These are phyloP conservation scores for Euphorbia schlechtendalii DNA, from an alignment of 441 rosid species.

Conservation along the genomic window DNA sequence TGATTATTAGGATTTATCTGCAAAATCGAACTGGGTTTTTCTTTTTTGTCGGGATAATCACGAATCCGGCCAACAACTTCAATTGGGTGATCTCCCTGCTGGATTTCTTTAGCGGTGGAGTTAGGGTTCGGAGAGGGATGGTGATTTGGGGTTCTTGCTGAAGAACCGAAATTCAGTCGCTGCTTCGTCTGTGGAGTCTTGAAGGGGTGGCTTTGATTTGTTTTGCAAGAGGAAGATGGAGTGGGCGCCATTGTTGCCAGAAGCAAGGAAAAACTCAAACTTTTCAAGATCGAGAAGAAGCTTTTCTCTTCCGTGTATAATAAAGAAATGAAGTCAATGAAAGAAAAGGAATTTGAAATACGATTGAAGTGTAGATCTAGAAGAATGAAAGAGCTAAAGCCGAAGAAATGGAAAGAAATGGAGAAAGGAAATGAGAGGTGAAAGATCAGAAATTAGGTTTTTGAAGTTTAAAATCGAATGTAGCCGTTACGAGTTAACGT, in stretches of 20 bases:
- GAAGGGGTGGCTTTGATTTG: constrained; percentile 28
- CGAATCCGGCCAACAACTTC: constrained; percentile 88
- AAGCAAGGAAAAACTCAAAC: too few relatives aligned
- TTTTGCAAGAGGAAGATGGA: constrained; percentile 53
- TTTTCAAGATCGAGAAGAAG: too few relatives aligned
- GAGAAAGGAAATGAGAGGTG: constrained; percentile 1
- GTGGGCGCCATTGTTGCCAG: constrained; percentile 60
- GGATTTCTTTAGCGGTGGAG: constrained; percentile 32
- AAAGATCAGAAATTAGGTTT: constrained; percentile 14
- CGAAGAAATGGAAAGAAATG: constrained; percentile 17
- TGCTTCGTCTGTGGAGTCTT: constrained; percentile 76
- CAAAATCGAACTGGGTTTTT: constrained; percentile 43
- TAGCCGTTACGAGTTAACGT: constrained; percentile 61
- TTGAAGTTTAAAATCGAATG: constrained; percentile 26
- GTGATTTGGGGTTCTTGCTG: constrained; percentile 29
- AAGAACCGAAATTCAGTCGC: constrained; percentile 46
- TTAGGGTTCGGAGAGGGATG: constrained; percentile 45
- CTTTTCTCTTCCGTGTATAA: too few relatives aligned
- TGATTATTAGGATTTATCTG: constrained; percentile 51
- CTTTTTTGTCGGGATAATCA: constrained; percentile 55
- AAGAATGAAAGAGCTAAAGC: constrained; percentile 2
- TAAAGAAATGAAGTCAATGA: too few relatives aligned
- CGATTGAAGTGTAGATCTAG: background rate
- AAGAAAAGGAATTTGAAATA: too few relatives aligned
- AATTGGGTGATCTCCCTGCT: constrained; percentile 67